Base-by-base conservation (phyloP, 192 early-diverging fungal species). In the Cetraspora pellucida region DNA sequence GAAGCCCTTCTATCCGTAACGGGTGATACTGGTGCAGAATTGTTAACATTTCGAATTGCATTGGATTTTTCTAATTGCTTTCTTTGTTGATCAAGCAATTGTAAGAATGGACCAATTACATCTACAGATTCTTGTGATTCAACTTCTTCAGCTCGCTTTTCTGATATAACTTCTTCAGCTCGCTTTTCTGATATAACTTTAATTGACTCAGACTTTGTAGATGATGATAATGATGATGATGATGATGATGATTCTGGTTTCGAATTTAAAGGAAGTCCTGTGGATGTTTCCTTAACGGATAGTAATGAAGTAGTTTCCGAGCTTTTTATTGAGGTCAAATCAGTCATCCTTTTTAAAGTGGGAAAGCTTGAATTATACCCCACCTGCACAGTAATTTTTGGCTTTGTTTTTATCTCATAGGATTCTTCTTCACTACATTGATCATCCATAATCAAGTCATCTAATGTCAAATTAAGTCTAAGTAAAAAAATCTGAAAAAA, bases 371-470 rank as follows among this genome's bases (percentile, higher is more conserved):
- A 37, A 37, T 37, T 37, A 37, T 37, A 37, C 37, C 7, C 37
- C 19, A 11, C 43, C 14, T 43, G 10, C 44, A 14, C 4, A 7
- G 2, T 5, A 3, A 10, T 10, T 25, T 17, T 66, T 44, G 44
- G 16, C 0, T 66, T 21, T n/a, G 31, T 9, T 60, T 60, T 60
- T 60, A n/a, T 37, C 17, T 66, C 43, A 19, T 66, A 9, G 16
- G 64, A 19, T n/a, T n/a, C 43, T 2, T 66, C 64, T 6, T 66
- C 64, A 14, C 14, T 21, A 66, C n/a, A 28, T 27, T 66, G 31
- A 66, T 66, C 64, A 66, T 66, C 64, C 64, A 66, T 66, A 11
- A 66, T 43, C 16, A 66, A 66, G 31, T n/a, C 28, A 31, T 31
- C 31, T 31, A 66, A n/a, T 43, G 16, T 13, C 50, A 30, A 66